phyloP scores from a whole-genome alignment of 805 yeast species.

The Saccharomycopsis microspora region DNA sequence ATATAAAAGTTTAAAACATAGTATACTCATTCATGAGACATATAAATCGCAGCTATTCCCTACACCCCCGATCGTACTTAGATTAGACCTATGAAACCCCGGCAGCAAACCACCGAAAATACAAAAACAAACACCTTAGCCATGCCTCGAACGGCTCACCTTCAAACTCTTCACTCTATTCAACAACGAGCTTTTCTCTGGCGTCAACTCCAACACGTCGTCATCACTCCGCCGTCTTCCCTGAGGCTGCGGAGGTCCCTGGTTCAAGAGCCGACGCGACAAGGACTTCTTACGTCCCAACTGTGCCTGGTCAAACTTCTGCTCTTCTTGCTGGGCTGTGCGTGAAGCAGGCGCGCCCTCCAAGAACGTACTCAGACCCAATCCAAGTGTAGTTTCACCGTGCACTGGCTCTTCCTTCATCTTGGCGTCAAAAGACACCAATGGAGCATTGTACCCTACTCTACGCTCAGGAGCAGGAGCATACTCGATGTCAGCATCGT shows the following conservation, averaged over 20 bases:
- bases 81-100: too few species aligned
- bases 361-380: conserved; percentile 28
- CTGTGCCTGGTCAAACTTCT: conserved; percentile 29
- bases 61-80: too few species aligned
- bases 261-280: conserved; percentile 45
- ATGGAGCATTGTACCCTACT: conserved; percentile 38
- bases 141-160: conserved; percentile 34
- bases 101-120: neutral
- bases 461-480: conserved; percentile 16
- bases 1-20: too few species aligned
- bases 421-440: conserved; percentile 62
- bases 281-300: conserved; percentile 78
- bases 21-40: too few species aligned
- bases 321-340: conserved; percentile 29
- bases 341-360: conserved; percentile 86
- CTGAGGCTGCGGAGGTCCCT: conserved; percentile 11
- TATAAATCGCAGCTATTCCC: too few species aligned
- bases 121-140: neutral
- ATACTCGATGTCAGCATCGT: conserved; percentile 6
- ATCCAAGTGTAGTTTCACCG: conserved; percentile 77
- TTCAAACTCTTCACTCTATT: conserved; percentile 85
- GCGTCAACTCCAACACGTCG: conserved; percentile 22
- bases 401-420: conserved; percentile 63
- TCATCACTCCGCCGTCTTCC: conserved; percentile 17
- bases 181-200: conserved; percentile 42